Conservation (phyloP, 352 stramenopile species). For the Saprolegnia parasitica region DNA sequence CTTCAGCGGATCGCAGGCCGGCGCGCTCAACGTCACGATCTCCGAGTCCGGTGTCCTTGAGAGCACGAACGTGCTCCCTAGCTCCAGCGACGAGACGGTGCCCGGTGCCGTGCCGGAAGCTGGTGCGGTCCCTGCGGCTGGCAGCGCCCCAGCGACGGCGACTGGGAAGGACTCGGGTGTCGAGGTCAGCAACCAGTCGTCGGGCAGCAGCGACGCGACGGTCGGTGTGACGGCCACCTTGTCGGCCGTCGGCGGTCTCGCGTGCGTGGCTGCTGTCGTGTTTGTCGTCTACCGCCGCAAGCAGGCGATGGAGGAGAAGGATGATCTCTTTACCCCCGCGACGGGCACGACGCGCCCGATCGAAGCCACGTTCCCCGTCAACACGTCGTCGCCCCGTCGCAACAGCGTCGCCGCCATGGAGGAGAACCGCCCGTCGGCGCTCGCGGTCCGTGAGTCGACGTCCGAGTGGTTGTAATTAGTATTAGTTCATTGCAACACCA, state of each 20-base stretch:
- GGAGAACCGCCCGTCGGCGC: background rate
- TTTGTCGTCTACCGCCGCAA: conserved; percentile 23
- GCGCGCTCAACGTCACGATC: background rate
- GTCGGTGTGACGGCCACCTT: conserved; percentile 9
- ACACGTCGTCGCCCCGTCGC: background rate
- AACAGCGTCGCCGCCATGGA: background rate
- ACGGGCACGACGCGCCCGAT: conserved; percentile 9
- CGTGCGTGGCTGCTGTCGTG: conserved; percentile 8
- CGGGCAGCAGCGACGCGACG: background rate
- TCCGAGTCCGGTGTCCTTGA: background rate
- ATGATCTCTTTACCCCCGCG: conserved; percentile 2
- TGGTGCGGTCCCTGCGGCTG: background rate
- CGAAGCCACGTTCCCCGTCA: conserved; percentile 2
- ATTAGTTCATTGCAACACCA: background rate
- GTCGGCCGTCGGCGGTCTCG: conserved; percentile 8
- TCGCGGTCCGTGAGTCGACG: background rate
- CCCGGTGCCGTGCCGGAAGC: background rate
- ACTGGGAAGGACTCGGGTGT: background rate
- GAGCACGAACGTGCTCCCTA: background rate
- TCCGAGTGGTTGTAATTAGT: conserved; percentile 12
- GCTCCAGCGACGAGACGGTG: background rate
- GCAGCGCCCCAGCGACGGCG: background rate
- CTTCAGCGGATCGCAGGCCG: background rate
- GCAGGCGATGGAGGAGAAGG: conserved; percentile 3
- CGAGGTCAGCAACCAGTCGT: conserved; percentile 10